Evolutionary conservation across 306 rosid genomes (phyloP), one percentile per base, ranked within the genome.

Genomic region (Prosopis cineraria): DNA sequence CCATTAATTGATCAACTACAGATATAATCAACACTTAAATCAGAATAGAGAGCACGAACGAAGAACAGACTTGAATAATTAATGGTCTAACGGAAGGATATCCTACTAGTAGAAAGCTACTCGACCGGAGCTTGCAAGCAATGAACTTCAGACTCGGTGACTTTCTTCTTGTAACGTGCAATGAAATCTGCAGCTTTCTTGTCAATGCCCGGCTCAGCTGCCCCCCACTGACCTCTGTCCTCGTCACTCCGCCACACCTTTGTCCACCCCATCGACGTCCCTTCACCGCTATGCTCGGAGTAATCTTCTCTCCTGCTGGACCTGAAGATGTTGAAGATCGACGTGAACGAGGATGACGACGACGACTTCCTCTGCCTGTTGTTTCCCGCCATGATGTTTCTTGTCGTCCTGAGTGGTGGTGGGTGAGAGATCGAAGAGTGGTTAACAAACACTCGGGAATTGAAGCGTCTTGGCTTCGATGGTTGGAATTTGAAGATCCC

Each of bases 211-310:
- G 88, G 97, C 65, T 89, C 97, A 12, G 93, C 94, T 0, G 81
- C 89, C n/a, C 90, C 85, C 70, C 72, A 83, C 1, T 74, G 71
- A 1, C 79, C 89, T 79, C 80, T 83, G 76, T 94, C 98, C 50
- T 81, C 93, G 33, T 92, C 95, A 53, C 96, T 94, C 0, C 91
- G 88, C 93, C 91, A 89, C 19, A 90, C 91, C 81, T 67, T 89
- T 47, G 80, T 36, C 3, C 73, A 0, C 25, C 73, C 64, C 58
- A 70, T 87, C n/a, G 58, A 9, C 30, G 70, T 10, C 4, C 77
- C 73, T 1, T 81, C 87, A 0, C 80, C 88, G 55, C 36, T 12
- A n/a, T n/a, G n/a, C n/a, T n/a, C n/a, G 6, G 9, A 12, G 1
- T 72, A 10, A 3, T 63, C 85, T 53, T 55, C 80, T 70, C 78